These are phyloP conservation scores for Lignosus rhinocerotis DNA, from an alignment of 1,284 basidiomycete species.

Conservation along the genomic window DNA sequence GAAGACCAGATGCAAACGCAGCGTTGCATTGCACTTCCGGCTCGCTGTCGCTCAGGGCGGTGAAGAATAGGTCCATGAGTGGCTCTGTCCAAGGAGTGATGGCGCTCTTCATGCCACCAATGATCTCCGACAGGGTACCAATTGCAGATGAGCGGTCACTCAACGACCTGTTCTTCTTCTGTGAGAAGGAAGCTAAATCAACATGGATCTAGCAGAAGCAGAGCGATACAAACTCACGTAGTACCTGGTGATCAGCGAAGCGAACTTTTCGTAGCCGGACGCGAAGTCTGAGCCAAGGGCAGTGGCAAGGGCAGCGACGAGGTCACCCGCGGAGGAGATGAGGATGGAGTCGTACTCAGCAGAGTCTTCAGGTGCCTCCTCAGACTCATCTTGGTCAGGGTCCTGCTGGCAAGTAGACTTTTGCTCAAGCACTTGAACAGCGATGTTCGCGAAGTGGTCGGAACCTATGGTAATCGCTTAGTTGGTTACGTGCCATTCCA, in stretches of 20 bases:
- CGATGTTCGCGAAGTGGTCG: constrained; percentile 78
- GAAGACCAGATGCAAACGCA: constrained; percentile 90
- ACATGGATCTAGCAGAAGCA: not conserved
- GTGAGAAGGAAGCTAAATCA: constrained; percentile 7
- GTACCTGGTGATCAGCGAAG: constrained; percentile 90
- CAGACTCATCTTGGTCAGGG: constrained; percentile 89
- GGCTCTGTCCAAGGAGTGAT: constrained; percentile 87
- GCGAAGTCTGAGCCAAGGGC: constrained; percentile 86
- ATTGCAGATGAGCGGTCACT: constrained; percentile 94
- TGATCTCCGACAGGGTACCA: constrained; percentile 94
- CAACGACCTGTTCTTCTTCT: constrained; percentile 84
- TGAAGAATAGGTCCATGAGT: constrained; percentile 83
- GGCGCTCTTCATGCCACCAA: constrained; percentile 86
- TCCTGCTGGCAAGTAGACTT: constrained; percentile 96
- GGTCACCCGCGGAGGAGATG: constrained; percentile 92
- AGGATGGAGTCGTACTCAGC: constrained; percentile 98
- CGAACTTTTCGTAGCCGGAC: constrained; percentile 84
- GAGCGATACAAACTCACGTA: constrained; percentile 62
- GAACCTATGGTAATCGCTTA: constrained; percentile 53
- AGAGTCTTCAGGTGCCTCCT: constrained; percentile 79
- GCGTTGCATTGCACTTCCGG: constrained; percentile 95
- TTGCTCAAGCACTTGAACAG: constrained; percentile 85
- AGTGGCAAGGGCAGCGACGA: constrained; percentile 89
- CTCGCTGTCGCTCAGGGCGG: constrained; percentile 83
- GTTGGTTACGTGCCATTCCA: not conserved